Base-by-base conservation (phyloP, 768 basidiomycete genomes). In the Russula abietina region DNA sequence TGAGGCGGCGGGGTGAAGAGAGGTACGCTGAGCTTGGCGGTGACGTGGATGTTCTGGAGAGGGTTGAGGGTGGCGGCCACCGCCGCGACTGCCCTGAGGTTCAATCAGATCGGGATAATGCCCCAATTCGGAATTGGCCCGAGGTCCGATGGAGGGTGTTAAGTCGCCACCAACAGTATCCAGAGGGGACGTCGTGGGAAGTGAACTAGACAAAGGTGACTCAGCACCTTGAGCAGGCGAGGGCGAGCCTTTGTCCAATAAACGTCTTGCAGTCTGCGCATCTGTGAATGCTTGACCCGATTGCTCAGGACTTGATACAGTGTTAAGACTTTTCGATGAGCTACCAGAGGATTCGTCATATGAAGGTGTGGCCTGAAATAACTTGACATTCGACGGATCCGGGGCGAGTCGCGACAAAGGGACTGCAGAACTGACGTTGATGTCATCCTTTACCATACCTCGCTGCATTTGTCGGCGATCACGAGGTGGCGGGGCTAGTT, bases 81-180 rank as follows among this genome's bases (percentile, higher is more conserved):
- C 66, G 45, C 60, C 65, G 17, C 64, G 50, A 5, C 57, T 70
- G 67, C 58, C 75, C 70, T 69, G 74, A 68, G 69, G 72, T 48
- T 82, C 80, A 56, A 75, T 75, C 62, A 85, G 71, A 73, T 91
- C 91, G 48, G 85, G 70, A 72, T 93, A 92, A 70, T 92, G 86
- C 4, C 91, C 91, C 49, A 91, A 77, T 71, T 91, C 91, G 30
- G 91, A 93, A 71, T 86, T 90, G 8, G 90, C 83, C 54, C 89
- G 83, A 64, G 80, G 81, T 24, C 73, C 72, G 59, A 78, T 61
- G 14, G 74, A 56, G 16, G 64, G 38, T 33, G 41, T 46, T 7
- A 66, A 62, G 22, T 67, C 66, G 12, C 55, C 56, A 26, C 72
- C 71, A 11, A 71, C 72, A 17, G 68, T 65, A 28, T 73, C 73